Conservation (phyloP, 2,329 filamentous ascomycete species). For the Aspergillus unguis region DNA sequence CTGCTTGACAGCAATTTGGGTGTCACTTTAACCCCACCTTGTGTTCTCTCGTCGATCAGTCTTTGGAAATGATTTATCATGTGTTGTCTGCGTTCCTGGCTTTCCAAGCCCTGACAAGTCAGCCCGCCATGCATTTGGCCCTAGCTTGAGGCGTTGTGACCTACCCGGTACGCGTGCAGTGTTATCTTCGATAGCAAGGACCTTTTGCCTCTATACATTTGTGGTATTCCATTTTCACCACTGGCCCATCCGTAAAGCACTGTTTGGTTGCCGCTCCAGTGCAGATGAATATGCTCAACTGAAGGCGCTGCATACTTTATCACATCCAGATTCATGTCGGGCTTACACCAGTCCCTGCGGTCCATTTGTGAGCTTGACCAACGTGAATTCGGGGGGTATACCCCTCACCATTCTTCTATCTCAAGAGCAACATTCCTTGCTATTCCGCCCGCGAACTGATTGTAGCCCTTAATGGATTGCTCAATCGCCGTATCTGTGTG, state of each 20-base stretch:
- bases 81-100: background rate
- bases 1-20: background rate
- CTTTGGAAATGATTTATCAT: background rate
- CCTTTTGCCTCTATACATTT: background rate
- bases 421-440: background rate
- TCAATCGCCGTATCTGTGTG: conserved; percentile 6
- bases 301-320: background rate
- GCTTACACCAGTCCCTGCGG: conserved; percentile 5
- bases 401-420: background rate
- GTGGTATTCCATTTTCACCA: background rate
- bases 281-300: conserved; percentile 1
- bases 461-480: background rate
- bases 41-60: background rate
- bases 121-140: background rate
- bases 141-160: background rate
- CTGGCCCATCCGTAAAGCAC: conserved; percentile 6
- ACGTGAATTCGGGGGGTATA: background rate
- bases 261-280: conserved; percentile 6
- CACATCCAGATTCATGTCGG: conserved; percentile 3
- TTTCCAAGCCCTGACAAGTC: background rate
- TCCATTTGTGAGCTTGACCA: no score
- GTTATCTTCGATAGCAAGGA: background rate
- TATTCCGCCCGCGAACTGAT: background rate
- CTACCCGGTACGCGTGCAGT: conserved; percentile 8
- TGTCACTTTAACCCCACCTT: background rate